Evolutionary conservation across 805 yeast genomes (phyloP).

Genomic region (Metschnikowia lochheadii): DNA sequence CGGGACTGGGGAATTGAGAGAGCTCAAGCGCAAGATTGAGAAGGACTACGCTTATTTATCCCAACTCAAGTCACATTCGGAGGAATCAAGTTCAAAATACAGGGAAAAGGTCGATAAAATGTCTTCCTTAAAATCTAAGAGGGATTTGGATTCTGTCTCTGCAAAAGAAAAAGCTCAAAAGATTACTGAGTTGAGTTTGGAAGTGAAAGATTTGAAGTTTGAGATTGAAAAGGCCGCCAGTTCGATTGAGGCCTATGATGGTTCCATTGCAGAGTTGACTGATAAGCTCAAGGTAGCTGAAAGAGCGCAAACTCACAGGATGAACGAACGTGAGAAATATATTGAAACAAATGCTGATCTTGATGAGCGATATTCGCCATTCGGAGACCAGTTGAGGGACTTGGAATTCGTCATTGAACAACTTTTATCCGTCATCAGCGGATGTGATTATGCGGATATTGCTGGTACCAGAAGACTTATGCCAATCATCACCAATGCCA

Average conservation of each 20-base stretch:
- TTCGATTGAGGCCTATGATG: slow-evolving; percentile 6
- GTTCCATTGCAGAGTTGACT: slow-evolving; percentile 6
- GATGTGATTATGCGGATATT: slow-evolving; percentile 86
- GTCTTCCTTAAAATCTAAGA: slow-evolving; percentile 4
- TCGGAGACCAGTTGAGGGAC: slow-evolving; percentile 49
- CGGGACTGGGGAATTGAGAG: slow-evolving; percentile 9
- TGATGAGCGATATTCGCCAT: slow-evolving; percentile 23
- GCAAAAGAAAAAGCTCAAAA: slow-evolving; percentile 2
- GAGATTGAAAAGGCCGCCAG: slow-evolving; percentile 7
- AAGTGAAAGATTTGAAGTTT: slow-evolving; percentile 9
- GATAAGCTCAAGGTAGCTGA: slow-evolving; percentile 7
- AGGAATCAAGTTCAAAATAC: slow-evolving; percentile 1
- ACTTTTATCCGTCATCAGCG: slow-evolving; percentile 58
- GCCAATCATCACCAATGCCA: slow-evolving; percentile 42
- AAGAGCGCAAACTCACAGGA: slow-evolving; percentile 13
- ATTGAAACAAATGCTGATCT: slow-evolving; percentile 10
- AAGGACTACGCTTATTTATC: slow-evolving; percentile 9
- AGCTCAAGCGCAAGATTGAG: slow-evolving; percentile 9
- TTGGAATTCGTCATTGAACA: slow-evolving; percentile 74
- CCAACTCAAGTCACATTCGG: slow-evolving; percentile 7
- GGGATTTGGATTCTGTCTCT: slow-evolving; percentile 2
- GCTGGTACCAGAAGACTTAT: slow-evolving; percentile 80
- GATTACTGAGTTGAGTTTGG: slow-evolving; percentile 7
- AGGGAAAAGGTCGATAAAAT: slow-evolving; percentile 15
- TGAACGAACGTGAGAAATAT: slow-evolving; percentile 11